Percentiles rank a stretch among this genome's conserved stretches.
Evolutionary conservation across 2,329 filamentous ascomycete species (phyloP).

Genomic region (Trichoderma sp.): DNA sequence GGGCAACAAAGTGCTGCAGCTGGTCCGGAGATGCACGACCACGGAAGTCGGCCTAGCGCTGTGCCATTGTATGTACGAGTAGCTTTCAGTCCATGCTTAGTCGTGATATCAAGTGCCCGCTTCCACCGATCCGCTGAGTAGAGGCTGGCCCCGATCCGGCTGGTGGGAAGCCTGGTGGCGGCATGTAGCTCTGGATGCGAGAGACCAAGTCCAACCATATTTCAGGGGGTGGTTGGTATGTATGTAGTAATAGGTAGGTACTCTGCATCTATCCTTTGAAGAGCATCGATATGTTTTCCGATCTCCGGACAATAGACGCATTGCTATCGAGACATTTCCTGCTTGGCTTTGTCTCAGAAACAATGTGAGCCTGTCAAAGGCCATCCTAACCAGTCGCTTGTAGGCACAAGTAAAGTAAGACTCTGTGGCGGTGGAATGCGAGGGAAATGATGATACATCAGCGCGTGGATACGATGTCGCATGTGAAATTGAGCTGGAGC

Average conservation of each 20-base stretch:
- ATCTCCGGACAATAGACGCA: not conserved
- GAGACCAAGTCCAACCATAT: not conserved
- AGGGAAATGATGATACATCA: not conserved
- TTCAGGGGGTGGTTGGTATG: not conserved
- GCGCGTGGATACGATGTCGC: not conserved
- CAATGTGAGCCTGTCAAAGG: not conserved
- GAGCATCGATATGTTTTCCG: not conserved
- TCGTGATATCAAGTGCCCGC: not conserved
- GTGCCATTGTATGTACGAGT: not conserved
- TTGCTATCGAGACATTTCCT: not conserved
- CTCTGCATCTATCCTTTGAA: not conserved
- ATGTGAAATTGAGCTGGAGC: not conserved
- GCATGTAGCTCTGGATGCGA: not conserved
- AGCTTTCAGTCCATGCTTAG: not conserved
- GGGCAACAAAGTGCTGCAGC: not conserved
- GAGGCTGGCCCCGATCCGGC: not conserved
- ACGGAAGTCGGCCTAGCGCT: constrained; percentile 1
- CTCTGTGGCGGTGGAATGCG: not conserved
- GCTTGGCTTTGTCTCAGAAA: not conserved
- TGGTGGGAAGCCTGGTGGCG: not conserved
- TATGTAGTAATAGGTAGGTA: not conserved
- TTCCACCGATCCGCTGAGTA: not conserved
- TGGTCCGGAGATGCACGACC: not conserved
- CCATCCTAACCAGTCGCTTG: not conserved
- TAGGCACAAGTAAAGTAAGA: not conserved